A percentile compares a stretch with the other conserved stretches of the same genome.
phyloP scores from a whole-genome alignment of 2,329 filamentous ascomycete genomes.

The Neofusicoccum umdonicola region DNA sequence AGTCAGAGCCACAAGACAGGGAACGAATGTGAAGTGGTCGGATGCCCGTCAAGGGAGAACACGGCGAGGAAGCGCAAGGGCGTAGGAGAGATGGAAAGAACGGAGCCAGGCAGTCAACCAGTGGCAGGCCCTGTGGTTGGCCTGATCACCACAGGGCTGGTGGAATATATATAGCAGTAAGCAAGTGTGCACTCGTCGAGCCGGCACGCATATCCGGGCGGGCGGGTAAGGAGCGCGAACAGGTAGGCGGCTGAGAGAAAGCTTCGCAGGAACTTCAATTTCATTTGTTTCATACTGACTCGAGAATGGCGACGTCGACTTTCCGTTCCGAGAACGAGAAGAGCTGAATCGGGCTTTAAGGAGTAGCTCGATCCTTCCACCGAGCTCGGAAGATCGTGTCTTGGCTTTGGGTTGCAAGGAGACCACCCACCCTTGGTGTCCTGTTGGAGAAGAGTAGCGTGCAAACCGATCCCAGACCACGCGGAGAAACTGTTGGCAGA shows the following conservation, averaged over 20 bases:
- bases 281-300: constrained; percentile 2
- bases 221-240: not conserved
- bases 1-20: too few species aligned
- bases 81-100: not conserved
- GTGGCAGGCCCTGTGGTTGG: not conserved
- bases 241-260: not conserved
- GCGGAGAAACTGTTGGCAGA: not conserved
- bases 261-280: not conserved
- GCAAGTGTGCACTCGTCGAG: not conserved
- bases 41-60: not conserved
- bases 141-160: not conserved
- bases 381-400: not conserved
- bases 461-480: not conserved
- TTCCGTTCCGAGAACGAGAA: not conserved
- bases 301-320: not conserved
- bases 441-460: not conserved
- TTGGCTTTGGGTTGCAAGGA: not conserved
- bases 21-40: too few species aligned
- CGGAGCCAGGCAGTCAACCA: not conserved
- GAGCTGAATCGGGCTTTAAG: not conserved
- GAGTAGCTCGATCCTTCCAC: not conserved
- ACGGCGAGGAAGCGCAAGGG: not conserved
- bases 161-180: not conserved
- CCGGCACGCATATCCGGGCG: not conserved
- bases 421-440: not conserved